phyloP scores from a whole-genome alignment of 2,329 filamentous ascomycete genomes.

The Aspergillus sp. region DNA sequence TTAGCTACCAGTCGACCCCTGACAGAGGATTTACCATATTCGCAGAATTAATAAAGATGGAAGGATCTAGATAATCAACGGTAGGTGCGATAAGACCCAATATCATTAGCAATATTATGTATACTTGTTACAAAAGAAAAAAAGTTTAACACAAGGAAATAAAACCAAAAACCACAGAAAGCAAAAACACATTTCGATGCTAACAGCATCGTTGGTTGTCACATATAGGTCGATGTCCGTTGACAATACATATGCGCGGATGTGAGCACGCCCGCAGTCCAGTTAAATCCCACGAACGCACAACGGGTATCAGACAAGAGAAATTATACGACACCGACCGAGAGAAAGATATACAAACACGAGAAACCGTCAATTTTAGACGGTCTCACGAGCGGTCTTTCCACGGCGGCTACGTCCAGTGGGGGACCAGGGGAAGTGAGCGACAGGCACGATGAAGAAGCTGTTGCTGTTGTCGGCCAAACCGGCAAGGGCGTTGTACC shows the following conservation, averaged over 20 bases:
- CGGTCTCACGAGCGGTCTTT: slow-evolving; percentile 43
- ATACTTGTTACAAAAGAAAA: neutral
- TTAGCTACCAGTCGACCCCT: no score
- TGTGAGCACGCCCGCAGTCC: no score
- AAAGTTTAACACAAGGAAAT: no score
- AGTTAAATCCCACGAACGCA: neutral
- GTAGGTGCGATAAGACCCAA: no score
- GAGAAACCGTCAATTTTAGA: slow-evolving; percentile 15
- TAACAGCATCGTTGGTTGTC: neutral
- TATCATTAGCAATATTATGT: neutral
- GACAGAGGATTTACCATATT: no score
- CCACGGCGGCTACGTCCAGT: slow-evolving; percentile 56
- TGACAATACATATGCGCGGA: neutral
- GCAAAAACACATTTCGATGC: neutral
- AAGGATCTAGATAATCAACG: no score
- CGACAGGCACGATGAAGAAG: slow-evolving; percentile 88
- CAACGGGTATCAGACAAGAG: no score
- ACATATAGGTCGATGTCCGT: no score
- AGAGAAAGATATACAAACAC: neutral
- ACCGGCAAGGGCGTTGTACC: slow-evolving; percentile 81
- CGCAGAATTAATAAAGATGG: no score
- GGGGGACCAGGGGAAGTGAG: slow-evolving; percentile 91
- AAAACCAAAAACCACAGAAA: no score
- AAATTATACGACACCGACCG: neutral
- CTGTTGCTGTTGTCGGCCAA: slow-evolving; percentile 62